Conservation (phyloP, 1,139 yeast species). For the Yamadazyma buinensis region DNA sequence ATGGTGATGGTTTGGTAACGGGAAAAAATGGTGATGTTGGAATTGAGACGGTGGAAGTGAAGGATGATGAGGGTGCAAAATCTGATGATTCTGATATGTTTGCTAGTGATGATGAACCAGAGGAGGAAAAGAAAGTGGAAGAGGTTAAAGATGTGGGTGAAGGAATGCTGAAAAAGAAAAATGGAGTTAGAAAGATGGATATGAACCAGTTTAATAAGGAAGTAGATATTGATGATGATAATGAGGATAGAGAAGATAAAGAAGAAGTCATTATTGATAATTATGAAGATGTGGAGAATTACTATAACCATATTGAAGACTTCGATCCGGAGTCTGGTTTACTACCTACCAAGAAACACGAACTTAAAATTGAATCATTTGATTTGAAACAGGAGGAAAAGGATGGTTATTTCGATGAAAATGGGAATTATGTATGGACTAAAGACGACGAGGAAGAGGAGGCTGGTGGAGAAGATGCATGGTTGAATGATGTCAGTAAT, state of each 20-base stretch:
- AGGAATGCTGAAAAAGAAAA: slow-evolving; percentile 1
- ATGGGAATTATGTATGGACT: slow-evolving; percentile 55
- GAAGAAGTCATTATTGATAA: slow-evolving; percentile 2
- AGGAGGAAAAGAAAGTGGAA: background rate
- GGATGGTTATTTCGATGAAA: slow-evolving; percentile 59
- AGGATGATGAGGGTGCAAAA: slow-evolving; percentile 5
- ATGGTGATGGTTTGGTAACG: slow-evolving; percentile 6
- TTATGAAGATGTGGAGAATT: slow-evolving; percentile 5
- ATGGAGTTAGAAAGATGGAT: slow-evolving; percentile 70
- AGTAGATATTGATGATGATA: slow-evolving; percentile 10
- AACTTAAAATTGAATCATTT: slow-evolving; percentile 59
- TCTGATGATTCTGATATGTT: slow-evolving; percentile 36
- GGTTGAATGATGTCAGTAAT: slow-evolving; percentile 30
- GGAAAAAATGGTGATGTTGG: slow-evolving; percentile 5
- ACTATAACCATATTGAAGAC: slow-evolving; percentile 1
- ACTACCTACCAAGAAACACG: too few species aligned
- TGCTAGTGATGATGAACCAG: slow-evolving; percentile 26
- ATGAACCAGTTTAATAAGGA: slow-evolving; percentile 23
- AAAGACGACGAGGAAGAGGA: slow-evolving; percentile 29
- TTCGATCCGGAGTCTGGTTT: too few species aligned
- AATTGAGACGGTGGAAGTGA: background rate
- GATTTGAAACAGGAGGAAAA: slow-evolving; percentile 53
- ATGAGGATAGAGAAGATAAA: slow-evolving; percentile 2
- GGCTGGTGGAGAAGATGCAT: slow-evolving; percentile 21
- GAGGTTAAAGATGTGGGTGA: background rate